These are phyloP conservation scores for Lagenaria siceraria DNA, from an alignment of 306 rosid genomes.

Conservation along the genomic window DNA sequence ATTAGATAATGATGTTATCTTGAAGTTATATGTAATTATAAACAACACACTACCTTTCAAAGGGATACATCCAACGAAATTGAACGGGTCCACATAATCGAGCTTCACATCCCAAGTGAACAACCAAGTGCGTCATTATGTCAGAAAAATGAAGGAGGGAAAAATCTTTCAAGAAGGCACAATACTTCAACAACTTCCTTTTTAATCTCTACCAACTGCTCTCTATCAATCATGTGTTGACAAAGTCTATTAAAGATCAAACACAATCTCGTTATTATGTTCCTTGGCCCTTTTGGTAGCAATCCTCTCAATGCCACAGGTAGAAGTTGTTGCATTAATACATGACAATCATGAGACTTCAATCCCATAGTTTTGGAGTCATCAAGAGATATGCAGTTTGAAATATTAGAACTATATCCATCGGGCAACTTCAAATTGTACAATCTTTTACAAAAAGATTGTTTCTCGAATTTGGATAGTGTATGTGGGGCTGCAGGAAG, in stretches of 20 bases:
- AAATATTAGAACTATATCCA: too few species aligned
- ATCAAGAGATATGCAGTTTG: too few species aligned
- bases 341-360: background rate
- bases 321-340: background rate
- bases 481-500: background rate
- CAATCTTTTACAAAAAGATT: background rate
- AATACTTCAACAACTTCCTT: too few species aligned
- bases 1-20: background rate
- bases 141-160: background rate
- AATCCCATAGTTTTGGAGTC: background rate
- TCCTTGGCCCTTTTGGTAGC: background rate
- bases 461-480: too few species aligned
- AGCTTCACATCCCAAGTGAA: background rate
- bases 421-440: too few species aligned
- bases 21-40: rapidly evolving
- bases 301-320: background rate
- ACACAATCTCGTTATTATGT: background rate
- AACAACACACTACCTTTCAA: background rate
- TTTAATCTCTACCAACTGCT: background rate
- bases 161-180: background rate
- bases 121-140: background rate
- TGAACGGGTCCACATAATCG: background rate
- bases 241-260: too few species aligned
- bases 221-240: background rate
- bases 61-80: background rate